phyloP scores from a whole-genome alignment of 805 yeast genomes.

The Wilhelminamyces savonicus region DNA sequence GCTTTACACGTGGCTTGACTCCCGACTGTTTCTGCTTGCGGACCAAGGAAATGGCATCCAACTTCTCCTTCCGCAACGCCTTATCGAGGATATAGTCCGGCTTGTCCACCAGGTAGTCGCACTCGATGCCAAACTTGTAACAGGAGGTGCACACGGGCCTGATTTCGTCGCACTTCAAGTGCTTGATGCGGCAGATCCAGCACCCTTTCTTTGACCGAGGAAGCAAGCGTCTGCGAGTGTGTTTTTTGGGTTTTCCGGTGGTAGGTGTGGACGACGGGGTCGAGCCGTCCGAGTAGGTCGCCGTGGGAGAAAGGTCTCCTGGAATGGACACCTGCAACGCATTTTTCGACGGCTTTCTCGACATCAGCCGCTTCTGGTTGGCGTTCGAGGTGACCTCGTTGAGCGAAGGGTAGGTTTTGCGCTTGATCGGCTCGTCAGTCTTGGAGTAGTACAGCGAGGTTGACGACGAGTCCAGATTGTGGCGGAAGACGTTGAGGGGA shows the following conservation, averaged over 20 bases:
- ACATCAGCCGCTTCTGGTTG: background rate
- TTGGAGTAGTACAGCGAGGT: slow-evolving; percentile 6
- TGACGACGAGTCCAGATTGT: slow-evolving; percentile 16
- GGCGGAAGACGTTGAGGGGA: slow-evolving; percentile 17
- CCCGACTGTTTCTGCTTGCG: slow-evolving; percentile 10
- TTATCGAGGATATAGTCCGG: slow-evolving; percentile 35
- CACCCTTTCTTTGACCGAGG: slow-evolving; percentile 39
- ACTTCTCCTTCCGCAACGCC: slow-evolving; percentile 26
- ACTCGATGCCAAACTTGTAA: slow-evolving; percentile 31
- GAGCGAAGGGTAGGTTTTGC: slow-evolving; percentile 10
- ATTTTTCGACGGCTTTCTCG: background rate
- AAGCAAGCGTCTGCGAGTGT: slow-evolving; percentile 32
- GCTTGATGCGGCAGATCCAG: slow-evolving; percentile 42
- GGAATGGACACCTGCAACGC: slow-evolving; percentile 1
- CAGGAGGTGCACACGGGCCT: slow-evolving; percentile 34
- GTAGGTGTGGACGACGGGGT: background rate
- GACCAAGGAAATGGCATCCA: slow-evolving; percentile 22
- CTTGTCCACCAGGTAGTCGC: slow-evolving; percentile 34
- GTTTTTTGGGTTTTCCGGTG: slow-evolving; percentile 19
- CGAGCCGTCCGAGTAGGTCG: background rate
- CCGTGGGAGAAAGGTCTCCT: background rate
- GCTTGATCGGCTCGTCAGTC: slow-evolving; percentile 5
- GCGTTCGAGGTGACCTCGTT: slow-evolving; percentile 3
- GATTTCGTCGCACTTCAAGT: slow-evolving; percentile 37
- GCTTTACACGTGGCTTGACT: background rate